These are phyloP conservation scores for Barnettozyma californica DNA, from an alignment of 805 yeast species.

Conservation along the genomic window DNA sequence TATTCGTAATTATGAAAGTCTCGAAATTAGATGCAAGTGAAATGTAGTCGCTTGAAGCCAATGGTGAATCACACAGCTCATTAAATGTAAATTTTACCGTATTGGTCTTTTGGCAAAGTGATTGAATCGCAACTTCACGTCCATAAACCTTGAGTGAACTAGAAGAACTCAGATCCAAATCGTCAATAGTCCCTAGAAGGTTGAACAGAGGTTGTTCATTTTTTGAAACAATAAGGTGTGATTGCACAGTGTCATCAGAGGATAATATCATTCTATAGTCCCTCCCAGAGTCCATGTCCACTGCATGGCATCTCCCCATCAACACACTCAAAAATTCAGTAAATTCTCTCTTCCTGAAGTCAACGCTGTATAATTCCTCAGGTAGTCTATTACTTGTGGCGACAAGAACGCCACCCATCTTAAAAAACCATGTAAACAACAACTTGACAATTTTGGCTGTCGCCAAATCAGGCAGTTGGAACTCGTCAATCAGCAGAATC, in stretches of 20 bases:
- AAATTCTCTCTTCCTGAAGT: conserved; percentile 55
- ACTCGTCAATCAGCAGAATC: conserved; percentile 62
- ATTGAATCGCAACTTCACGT: conserved; percentile 43
- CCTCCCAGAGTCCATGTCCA: conserved; percentile 53
- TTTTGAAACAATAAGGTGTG: conserved; percentile 38
- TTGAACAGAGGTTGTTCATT: neutral
- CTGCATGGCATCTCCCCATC: conserved; percentile 51
- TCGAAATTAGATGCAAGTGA: conserved; percentile 57
- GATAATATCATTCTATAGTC: conserved; percentile 46
- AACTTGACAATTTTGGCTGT: conserved; percentile 64
- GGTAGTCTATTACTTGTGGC: conserved; percentile 73
- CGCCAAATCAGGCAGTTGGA: conserved; percentile 73
- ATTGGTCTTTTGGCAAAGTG: conserved; percentile 25
- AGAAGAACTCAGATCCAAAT: conserved; percentile 7
- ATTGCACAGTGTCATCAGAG: conserved; percentile 10
- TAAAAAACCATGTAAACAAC: conserved; percentile 63
- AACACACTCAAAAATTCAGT: conserved; percentile 51
- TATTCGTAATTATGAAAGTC: conserved; percentile 52
- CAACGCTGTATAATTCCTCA: conserved; percentile 63
- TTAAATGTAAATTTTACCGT: conserved; percentile 45
- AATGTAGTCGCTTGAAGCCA: conserved; percentile 66
- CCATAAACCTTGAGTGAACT: conserved; percentile 49
- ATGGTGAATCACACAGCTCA: conserved; percentile 49
- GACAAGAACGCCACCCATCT: conserved; percentile 67
- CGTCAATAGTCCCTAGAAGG: neutral